A percentile compares a stretch with the other conserved stretches of the same genome.
phyloP scores from a whole-genome alignment of 345 rosid species.

The Populus ilicifolia region DNA sequence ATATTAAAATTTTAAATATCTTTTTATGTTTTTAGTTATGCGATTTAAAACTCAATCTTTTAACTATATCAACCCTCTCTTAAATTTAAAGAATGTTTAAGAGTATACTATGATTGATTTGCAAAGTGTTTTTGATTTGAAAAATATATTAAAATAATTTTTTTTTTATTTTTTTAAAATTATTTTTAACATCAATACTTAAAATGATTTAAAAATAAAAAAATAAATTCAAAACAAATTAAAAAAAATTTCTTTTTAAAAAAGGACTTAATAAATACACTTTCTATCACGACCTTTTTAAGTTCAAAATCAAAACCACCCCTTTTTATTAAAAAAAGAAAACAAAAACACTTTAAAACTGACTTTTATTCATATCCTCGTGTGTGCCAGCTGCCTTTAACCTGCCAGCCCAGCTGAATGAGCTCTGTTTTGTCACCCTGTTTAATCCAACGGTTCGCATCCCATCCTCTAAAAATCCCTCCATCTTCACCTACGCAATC shows the following conservation, averaged over 20 bases:
- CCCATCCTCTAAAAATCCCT: slow-evolving; percentile 23
- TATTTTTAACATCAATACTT: accelerated
- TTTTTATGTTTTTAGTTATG: too few relatives aligned
- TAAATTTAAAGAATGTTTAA: accelerated
- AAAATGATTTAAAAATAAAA: too few relatives aligned
- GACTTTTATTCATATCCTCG: slow-evolving; percentile 5
- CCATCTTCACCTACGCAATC: slow-evolving; percentile 45
- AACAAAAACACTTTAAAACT: not conserved
- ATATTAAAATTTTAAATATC: too few relatives aligned
- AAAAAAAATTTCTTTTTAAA: too few relatives aligned
- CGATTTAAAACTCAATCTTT: too few relatives aligned
- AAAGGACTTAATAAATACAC: too few relatives aligned
- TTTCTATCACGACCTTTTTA: too few relatives aligned
- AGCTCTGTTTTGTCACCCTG: slow-evolving; percentile 5
- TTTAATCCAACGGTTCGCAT: slow-evolving; percentile 50
- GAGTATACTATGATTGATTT: too few relatives aligned
- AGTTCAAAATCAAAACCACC: slow-evolving; percentile 11
- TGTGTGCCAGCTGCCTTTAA: slow-evolving; percentile 27
- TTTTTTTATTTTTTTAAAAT: too few relatives aligned
- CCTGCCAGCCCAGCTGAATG: not conserved
- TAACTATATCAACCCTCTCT: accelerated
- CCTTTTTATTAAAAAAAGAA: not conserved
- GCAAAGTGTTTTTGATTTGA: accelerated
- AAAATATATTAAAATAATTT: too few relatives aligned
- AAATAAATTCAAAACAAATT: too few relatives aligned